These are phyloP conservation scores for Andrographis paniculata DNA, from an alignment of 305 asterid genomes.

Conservation along the genomic window DNA sequence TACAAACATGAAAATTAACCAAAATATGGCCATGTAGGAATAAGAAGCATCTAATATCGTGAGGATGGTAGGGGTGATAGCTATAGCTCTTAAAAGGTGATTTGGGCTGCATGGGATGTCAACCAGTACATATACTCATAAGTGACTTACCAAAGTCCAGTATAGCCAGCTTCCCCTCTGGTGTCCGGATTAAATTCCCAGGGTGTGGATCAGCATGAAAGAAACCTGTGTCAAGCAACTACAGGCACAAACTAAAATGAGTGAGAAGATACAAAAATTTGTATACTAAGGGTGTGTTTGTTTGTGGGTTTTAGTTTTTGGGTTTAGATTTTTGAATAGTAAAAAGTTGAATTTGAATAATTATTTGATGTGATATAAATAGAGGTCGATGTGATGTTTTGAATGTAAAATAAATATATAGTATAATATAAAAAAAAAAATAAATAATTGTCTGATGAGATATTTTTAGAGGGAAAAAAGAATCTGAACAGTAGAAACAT, in stretches of 20 bases:
- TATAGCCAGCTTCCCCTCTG: conserved; percentile 94
- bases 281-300: not conserved
- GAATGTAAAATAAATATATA: too few species aligned
- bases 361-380: too few species aligned
- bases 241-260: conserved; percentile 25
- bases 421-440: too few species aligned
- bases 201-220: conserved; percentile 99
- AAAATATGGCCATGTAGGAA: not conserved
- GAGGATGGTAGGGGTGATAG: not conserved
- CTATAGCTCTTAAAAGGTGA: not conserved
- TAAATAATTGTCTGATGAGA: too few species aligned
- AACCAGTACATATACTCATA: conserved; percentile 2
- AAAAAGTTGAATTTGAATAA: too few species aligned
- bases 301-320: too few species aligned
- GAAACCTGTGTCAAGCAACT: conserved; percentile 98
- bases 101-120: not conserved
- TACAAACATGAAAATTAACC: conserved; percentile 1
- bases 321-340: too few species aligned
- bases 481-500: too few species aligned
- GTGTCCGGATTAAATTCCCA: conserved; percentile 90
- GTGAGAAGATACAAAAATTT: conserved; percentile 17
- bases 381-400: too few species aligned
- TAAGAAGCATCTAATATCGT: not conserved
- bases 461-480: too few species aligned
- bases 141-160: conserved; percentile 77